A percentile compares a stretch with the other conserved stretches of the same genome.
These are phyloP conservation scores for Phaeosphaeria sp. DNA, from an alignment of 2,329 filamentous ascomycete species.

Conservation along the genomic window DNA sequence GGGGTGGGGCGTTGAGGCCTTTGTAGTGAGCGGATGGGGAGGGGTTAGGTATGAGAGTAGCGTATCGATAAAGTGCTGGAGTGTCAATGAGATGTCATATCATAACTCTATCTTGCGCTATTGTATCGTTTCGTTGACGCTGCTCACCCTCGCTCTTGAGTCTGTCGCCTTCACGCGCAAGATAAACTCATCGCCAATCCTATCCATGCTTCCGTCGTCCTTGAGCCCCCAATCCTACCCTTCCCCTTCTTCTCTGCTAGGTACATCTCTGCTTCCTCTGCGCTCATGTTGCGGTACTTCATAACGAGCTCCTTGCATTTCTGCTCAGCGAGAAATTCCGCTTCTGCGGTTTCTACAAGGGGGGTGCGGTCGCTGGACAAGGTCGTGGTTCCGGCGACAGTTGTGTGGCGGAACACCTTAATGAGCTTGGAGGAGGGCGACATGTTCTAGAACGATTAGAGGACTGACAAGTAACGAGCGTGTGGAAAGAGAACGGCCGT, in stretches of 20 bases:
- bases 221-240: background rate
- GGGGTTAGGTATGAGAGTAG: too few relatives aligned
- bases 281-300: background rate
- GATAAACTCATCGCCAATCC: background rate
- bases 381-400: background rate
- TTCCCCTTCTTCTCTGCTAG: background rate
- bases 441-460: too few relatives aligned
- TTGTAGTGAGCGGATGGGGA: slow-evolving; percentile 8
- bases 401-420: too few relatives aligned
- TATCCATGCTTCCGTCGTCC: background rate
- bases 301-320: background rate
- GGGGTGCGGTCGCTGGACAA: background rate
- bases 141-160: background rate
- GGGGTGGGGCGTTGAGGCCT: slow-evolving; percentile 36
- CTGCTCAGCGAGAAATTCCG: background rate
- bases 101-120: too few relatives aligned
- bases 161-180: background rate
- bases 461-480: too few relatives aligned
- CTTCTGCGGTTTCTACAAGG: background rate
- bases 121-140: too few relatives aligned
- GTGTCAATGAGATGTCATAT: too few relatives aligned
- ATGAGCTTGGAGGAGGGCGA: too few relatives aligned
- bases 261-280: background rate
- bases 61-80: too few relatives aligned
- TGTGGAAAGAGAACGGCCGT: too few relatives aligned